Evolutionary conservation across 176 grass and related monocot species (phyloP), one percentile per base, ranked within the genome.

Genomic region (Oryza nivara): DNA sequence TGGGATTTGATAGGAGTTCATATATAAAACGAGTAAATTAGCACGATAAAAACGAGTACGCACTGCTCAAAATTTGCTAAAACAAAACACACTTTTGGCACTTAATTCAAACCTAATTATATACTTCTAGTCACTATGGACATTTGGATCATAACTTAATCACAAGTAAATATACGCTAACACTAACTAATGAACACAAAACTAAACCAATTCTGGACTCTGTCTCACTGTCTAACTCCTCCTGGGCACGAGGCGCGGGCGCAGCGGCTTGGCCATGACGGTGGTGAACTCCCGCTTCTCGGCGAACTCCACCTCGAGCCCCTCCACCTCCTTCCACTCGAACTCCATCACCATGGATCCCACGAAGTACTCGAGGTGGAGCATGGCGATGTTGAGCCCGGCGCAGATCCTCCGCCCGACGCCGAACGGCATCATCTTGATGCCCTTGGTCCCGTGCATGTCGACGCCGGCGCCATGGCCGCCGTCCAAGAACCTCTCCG

Each of bases 341-440:
- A 84, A 92, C 51, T 83, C 90, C 69, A 9, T 80, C 0, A 93
- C 91, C 88, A 90, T 13, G 22, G 80, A 90, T 12, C 73, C 88
- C 11, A 93, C 91, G 26, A 90, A 90, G 43, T 88, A 90, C 60
- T 93, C 88, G 6, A 93, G 26, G 65, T 90, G 91, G 1, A 90
- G 47, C 81, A 90, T 68, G 38, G 81, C 88, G 5, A 88, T 28
- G 17, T n/a, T 9, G 5, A 90, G 15, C 17, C 81, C 91, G 0
- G 88, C 43, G 46, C 91, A 93, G 11, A 90, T 86, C 68, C 91
- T 44, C 19, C 91, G 70, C 3, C 88, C 88, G 4, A 46, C 82
- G 4, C 91, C 77, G 47, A 93, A 93, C 4, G 88, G 85, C 91
- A 93, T 93, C 91, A 93, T 90, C 88, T 48, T 88, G 30, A 93